Evolutionary conservation across 1,139 yeast species (phyloP).

Genomic region (Yamadazyma membranifaciens): DNA sequence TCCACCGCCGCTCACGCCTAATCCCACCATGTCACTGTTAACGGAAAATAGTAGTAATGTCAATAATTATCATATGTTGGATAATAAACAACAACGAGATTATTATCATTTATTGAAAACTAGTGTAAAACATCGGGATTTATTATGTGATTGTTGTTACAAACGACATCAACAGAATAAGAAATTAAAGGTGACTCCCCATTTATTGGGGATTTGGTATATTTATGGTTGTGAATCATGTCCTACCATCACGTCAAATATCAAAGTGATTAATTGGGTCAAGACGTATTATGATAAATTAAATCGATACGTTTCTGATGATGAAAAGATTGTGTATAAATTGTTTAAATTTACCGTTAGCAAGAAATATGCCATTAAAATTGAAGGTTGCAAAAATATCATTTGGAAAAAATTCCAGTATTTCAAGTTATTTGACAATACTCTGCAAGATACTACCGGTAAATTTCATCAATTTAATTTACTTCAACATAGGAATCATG

Average conservation of each 20-base stretch:
- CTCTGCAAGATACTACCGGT: too few relatives aligned
- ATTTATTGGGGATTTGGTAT: slow-evolving; percentile 4
- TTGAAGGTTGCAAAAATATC: neutral
- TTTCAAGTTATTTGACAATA: neutral
- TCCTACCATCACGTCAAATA: slow-evolving; percentile 1
- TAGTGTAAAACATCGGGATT: neutral
- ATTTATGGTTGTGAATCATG: slow-evolving; percentile 1
- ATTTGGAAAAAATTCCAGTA: neutral
- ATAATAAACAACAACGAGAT: neutral
- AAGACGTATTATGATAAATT: slow-evolving; percentile 3
- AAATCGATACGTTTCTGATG: neutral
- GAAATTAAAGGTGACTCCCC: slow-evolving; percentile 1
- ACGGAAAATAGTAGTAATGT: neutral
- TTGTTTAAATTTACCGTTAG: neutral
- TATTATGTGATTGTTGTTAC: slow-evolving; percentile 4
- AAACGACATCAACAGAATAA: slow-evolving; percentile 1
- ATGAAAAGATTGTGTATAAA: neutral
- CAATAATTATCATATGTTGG: neutral
- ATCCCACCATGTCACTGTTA: too few relatives aligned
- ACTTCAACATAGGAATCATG: too few relatives aligned
- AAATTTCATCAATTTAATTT: too few relatives aligned
- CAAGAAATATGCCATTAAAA: neutral
- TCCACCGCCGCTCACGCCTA: too few relatives aligned
- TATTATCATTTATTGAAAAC: neutral
- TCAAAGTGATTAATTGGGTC: neutral